phyloP scores from a whole-genome alignment of 352 stramenopile genomes.

The Pythium phragmitis region DNA sequence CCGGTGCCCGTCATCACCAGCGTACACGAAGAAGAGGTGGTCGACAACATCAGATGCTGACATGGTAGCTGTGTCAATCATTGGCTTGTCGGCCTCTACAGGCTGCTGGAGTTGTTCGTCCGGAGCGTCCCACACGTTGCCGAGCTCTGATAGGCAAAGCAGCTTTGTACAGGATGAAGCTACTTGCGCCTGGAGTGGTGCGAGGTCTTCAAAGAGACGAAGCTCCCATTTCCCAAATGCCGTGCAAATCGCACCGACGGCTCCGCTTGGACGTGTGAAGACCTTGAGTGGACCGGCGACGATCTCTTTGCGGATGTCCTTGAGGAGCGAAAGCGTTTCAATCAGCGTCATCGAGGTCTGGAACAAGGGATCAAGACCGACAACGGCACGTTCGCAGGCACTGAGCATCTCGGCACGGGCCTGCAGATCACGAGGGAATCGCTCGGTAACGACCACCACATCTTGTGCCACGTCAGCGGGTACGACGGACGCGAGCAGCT shows the following conservation, averaged over 20 bases:
- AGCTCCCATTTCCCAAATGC: slow-evolving; percentile 44
- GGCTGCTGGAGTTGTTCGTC: slow-evolving; percentile 2
- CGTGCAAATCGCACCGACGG: slow-evolving; percentile 44
- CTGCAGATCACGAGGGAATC: slow-evolving; percentile 35
- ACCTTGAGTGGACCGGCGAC: slow-evolving; percentile 38
- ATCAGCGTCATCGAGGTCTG: slow-evolving; percentile 36
- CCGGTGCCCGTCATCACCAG: slow-evolving; percentile 6
- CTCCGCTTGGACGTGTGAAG: slow-evolving; percentile 43
- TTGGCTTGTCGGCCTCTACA: not conserved
- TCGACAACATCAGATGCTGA: not conserved
- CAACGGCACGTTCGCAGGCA: slow-evolving; percentile 31
- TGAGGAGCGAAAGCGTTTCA: slow-evolving; percentile 50
- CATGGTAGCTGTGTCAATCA: slow-evolving; percentile 1
- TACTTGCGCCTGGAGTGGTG: slow-evolving; percentile 3
- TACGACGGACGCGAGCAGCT: slow-evolving; percentile 9
- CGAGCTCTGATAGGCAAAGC: not conserved
- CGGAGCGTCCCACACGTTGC: not conserved
- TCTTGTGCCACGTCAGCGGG: not conserved
- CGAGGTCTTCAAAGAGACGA: slow-evolving; percentile 29
- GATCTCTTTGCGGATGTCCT: slow-evolving; percentile 42
- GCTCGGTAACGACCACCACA: slow-evolving; percentile 39
- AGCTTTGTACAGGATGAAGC: not conserved
- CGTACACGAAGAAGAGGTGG: slow-evolving; percentile 18
- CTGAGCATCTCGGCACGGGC: slow-evolving; percentile 32
- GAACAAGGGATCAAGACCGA: slow-evolving; percentile 41